Evolutionary conservation across 768 basidiomycete species (phyloP), one percentile per base, ranked within the genome.

Genomic region (Serendipita sp.): DNA sequence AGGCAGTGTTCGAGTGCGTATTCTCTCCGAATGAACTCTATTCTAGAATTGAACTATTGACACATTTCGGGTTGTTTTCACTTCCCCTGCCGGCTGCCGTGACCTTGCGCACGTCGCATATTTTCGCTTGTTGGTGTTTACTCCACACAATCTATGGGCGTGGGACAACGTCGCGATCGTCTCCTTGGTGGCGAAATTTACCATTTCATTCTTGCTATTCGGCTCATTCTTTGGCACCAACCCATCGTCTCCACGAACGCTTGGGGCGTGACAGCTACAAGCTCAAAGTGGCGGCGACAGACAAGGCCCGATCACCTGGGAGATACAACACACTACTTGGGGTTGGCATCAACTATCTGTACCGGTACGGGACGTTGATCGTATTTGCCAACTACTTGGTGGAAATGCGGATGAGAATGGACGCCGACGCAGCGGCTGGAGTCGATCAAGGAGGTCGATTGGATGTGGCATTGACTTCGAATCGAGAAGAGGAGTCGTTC

Each of bases 321-420:
- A 98, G 96, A 71, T 81, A 89, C 63, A 78, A 76, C 53, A 88
- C 88, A 66, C 68, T 97, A 62, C 79, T 82, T 67, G 81, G 80
- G 38, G 76, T 91, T 60, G 85, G 88, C 2, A 82, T 90, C 62
- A 98, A 96, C 72, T 99, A 99, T 71, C 73, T 98, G 81, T 94
- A 66, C 63, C 68, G 71, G 64, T 96, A 98, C 69, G 95, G 88
- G 4, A 84, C 89, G 2, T 77, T 96, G 34, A 95, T 98, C 67
- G 90, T 90, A 3, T 90, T 99, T 64, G 88, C 96, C 53, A 93
- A 96, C 71, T 98, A 95, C 72, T 78, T 98, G 66, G 84, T 98
- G 61, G 92, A 95, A 72, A 71, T 70, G 65, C 53, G 53, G 30
- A 24, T 20, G 16, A 62, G 56, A 1, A 42, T 31, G 38, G 61